Base-by-base conservation (phyloP, 148 eudicot species). In the Chenopodium formosanum region DNA sequence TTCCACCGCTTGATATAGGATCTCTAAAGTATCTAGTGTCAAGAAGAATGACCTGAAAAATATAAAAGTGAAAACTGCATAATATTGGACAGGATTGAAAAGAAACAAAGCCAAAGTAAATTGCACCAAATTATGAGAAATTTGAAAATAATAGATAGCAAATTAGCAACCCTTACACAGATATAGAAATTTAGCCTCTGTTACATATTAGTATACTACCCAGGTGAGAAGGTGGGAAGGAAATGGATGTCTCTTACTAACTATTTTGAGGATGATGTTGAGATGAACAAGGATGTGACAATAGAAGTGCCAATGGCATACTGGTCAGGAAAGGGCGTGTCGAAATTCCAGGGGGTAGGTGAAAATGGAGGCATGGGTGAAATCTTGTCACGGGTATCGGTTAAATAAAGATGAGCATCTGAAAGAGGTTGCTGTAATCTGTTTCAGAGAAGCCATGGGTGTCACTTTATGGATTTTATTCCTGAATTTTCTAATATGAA, bases 1-100 rank as follows among this genome's bases (percentile, higher is more conserved):
- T 87, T 82, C 96, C 96, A 88, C 90, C 93, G 68, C 93, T 90
- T 37, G 80, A 80, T 70, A 88, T 71, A 44, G 92, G 93, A 84
- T 92, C 96, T 88, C 96, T 90, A 53, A 89, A 87, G 83, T 92
- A 92, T 85, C 96, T 89, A 64, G 92, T 92, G 69, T 92, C 96
- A 74, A 92, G 85, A 74, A 92, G 90, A 89, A 92, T 92, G 79
- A 90, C 91, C 95, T 92, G 89, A 77, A 75, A 71, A 79, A 72
- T 78, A 76, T 64, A 58, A 70, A 32, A 83, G 44, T 74, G 68
- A 74, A 75, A 37, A 32, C 31, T 70, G 22, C 65, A 31, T 64
- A 53, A 37, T 79, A 22, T 64, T 47, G 74, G 44, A 40, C 44
- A 73, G 62, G 44, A 31, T 29, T 25, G 25, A 46, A 50, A 37